These are phyloP conservation scores for Pestalotiopsis sp. DNA, from an alignment of 2,329 filamentous ascomycete species.

Conservation along the genomic window DNA sequence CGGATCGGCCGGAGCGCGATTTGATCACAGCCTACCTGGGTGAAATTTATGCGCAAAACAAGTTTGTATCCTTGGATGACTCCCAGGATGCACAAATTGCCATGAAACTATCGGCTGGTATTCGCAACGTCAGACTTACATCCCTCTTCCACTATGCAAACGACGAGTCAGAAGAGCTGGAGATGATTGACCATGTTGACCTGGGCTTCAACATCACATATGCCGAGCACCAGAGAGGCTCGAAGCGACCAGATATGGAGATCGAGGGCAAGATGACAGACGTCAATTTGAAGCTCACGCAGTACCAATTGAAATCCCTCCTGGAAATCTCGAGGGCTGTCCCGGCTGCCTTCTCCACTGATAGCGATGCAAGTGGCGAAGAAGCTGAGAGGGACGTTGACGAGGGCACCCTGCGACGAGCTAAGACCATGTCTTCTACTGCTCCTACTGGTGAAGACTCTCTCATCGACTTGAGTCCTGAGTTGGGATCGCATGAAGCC, in stretches of 20 bases:
- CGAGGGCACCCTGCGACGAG: slow-evolving; percentile 52
- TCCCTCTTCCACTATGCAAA: slow-evolving; percentile 84
- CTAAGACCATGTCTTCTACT: slow-evolving; percentile 44
- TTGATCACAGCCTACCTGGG: slow-evolving; percentile 90
- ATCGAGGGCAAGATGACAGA: slow-evolving; percentile 92
- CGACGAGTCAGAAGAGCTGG: slow-evolving; percentile 77
- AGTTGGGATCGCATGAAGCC: slow-evolving; percentile 68
- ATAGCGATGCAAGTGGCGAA: slow-evolving; percentile 70
- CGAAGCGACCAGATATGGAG: slow-evolving; percentile 86
- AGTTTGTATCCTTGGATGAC: slow-evolving; percentile 83
- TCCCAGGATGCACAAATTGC: slow-evolving; percentile 72
- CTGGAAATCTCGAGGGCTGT: slow-evolving; percentile 86
- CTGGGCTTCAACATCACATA: slow-evolving; percentile 91
- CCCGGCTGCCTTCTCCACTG: slow-evolving; percentile 81
- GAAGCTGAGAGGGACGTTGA: slow-evolving; percentile 77
- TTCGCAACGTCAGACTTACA: slow-evolving; percentile 88
- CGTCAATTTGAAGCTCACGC: slow-evolving; percentile 86
- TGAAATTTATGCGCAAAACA: slow-evolving; percentile 96
- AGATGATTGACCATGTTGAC: slow-evolving; percentile 97
- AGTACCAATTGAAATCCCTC: slow-evolving; percentile 87
- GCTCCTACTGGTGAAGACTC: slow-evolving; percentile 39
- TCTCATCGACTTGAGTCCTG: slow-evolving; percentile 64
- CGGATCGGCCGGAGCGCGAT: slow-evolving; percentile 73
- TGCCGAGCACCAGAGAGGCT: slow-evolving; percentile 78
- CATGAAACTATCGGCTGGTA: slow-evolving; percentile 88